These are phyloP conservation scores for Harringtonia lauricola DNA, from an alignment of 2,329 filamentous ascomycete genomes.

Conservation along the genomic window DNA sequence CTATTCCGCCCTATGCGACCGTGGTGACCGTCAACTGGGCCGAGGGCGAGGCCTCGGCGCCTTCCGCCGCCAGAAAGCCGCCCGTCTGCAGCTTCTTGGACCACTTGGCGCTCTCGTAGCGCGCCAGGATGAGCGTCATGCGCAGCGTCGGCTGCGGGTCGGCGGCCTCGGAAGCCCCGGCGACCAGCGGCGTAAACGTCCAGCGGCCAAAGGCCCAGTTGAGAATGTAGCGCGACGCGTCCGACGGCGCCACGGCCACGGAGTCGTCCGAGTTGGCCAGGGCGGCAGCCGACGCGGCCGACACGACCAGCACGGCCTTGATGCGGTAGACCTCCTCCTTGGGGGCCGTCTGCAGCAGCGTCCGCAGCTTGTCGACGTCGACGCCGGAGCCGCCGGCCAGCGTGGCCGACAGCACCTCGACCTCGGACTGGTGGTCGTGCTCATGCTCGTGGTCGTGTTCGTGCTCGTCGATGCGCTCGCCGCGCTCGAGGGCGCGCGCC, in stretches of 20 bases:
- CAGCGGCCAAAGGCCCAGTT: conserved; percentile 98
- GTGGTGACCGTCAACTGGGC: conserved; percentile 44
- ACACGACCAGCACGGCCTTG: conserved; percentile 54
- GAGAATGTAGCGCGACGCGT: conserved; percentile 60
- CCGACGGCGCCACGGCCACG: conserved; percentile 12
- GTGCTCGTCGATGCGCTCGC: conserved; percentile 35
- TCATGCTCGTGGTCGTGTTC: conserved; percentile 21
- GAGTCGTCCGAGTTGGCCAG: conserved; percentile 37
- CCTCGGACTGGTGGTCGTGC: conserved; percentile 64
- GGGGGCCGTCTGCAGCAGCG: conserved; percentile 59
- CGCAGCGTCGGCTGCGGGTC: conserved; percentile 44
- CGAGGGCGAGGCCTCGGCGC: no score
- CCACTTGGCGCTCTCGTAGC: conserved; percentile 67
- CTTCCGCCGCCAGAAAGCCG: conserved; percentile 39
- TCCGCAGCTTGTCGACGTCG: conserved; percentile 51
- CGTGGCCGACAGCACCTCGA: conserved; percentile 82
- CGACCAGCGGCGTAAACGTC: conserved; percentile 61
- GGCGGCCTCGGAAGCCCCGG: conserved; percentile 35
- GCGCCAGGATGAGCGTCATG: conserved; percentile 66
- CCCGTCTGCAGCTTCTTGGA: conserved; percentile 58
- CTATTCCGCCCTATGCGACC: conserved; percentile 23
- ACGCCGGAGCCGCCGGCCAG: conserved; percentile 29
- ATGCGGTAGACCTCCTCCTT: conserved; percentile 96
- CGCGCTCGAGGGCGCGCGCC: conserved; percentile 30
- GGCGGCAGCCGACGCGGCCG: conserved; percentile 23